A percentile compares a stretch with the other conserved stretches of the same genome.
Evolutionary conservation across 2,329 filamentous ascomycete genomes (phyloP).

Genomic region (Cladophialophora bantiana): DNA sequence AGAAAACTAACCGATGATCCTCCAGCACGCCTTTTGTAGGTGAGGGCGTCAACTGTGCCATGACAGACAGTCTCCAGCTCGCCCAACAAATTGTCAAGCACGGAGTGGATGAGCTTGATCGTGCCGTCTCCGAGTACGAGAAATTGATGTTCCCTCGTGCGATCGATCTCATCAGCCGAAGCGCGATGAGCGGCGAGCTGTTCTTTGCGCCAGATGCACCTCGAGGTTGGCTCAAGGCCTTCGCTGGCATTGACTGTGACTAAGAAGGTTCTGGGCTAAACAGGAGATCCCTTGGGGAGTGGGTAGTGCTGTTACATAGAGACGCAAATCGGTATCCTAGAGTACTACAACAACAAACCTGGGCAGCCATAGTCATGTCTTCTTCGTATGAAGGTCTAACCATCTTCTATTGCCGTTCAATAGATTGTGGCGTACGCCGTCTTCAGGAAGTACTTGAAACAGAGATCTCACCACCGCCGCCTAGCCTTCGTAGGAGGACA

Average conservation of each 20-base stretch:
- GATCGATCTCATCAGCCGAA: conserved; percentile 24
- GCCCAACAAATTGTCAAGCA: conserved; percentile 26
- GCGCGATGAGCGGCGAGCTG: conserved; percentile 18
- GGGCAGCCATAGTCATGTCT: too few species aligned
- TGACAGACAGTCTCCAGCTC: conserved; percentile 39
- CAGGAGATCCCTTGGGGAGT: neutral
- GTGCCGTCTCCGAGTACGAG: conserved; percentile 39
- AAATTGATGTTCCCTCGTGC: conserved; percentile 36
- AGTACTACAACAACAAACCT: too few species aligned
- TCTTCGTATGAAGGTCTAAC: too few species aligned
- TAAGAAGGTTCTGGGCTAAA: neutral
- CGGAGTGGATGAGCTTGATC: conserved; percentile 28
- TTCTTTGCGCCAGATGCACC: conserved; percentile 20
- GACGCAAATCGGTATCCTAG: too few species aligned
- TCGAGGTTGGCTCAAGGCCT: conserved; percentile 18
- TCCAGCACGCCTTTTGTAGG: conserved; percentile 33
- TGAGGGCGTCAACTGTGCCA: conserved; percentile 41
- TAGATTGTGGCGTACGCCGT: too few species aligned
- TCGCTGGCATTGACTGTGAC: conserved; percentile 13
- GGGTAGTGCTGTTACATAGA: neutral
- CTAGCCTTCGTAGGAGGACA: too few species aligned
- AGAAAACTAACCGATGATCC: conserved; percentile 25
- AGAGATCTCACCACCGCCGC: too few species aligned
- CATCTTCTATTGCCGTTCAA: too few species aligned
- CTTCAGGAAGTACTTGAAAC: too few species aligned